Evolutionary conservation across 192 early-diverging fungal genomes (phyloP).

Genomic region (Coemansia pectinata): DNA sequence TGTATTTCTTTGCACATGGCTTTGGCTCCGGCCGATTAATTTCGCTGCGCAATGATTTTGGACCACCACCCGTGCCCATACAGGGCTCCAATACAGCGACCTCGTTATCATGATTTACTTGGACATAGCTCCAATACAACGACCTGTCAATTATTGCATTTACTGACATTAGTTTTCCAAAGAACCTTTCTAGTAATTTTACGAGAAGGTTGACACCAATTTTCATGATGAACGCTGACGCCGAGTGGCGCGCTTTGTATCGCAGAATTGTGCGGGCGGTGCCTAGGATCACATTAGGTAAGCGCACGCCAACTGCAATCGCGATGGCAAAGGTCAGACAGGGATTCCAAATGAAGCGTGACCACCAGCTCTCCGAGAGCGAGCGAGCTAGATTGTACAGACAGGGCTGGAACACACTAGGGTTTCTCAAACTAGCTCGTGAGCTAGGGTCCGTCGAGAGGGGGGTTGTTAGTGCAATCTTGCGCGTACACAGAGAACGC

Average conservation of each 20-base stretch:
- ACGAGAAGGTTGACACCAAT: neutral
- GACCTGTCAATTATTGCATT: too few species aligned
- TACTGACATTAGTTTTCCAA: neutral
- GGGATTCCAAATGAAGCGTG: constrained; percentile 28
- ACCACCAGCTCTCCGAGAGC: neutral
- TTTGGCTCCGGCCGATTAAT: neutral
- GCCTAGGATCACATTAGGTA: constrained; percentile 27
- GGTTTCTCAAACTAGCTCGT: constrained; percentile 50
- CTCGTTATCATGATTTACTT: neutral
- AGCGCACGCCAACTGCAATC: neutral
- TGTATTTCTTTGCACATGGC: neutral
- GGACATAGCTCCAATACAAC: too few species aligned
- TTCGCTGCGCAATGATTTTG: neutral
- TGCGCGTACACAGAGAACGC: constrained; percentile 20
- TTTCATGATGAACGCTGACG: neutral
- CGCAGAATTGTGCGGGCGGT: constrained; percentile 40
- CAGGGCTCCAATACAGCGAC: neutral
- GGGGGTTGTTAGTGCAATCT: constrained; percentile 20
- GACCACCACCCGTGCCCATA: neutral
- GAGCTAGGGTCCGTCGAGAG: constrained; percentile 49
- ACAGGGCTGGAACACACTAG: constrained; percentile 46
- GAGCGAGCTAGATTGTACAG: constrained; percentile 17
- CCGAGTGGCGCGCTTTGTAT: constrained; percentile 39
- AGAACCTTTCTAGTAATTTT: neutral
- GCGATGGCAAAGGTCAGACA: constrained; percentile 35